Evolutionary conservation across 106 monocot species (phyloP).

Genomic region (Apostasia ramifera): DNA sequence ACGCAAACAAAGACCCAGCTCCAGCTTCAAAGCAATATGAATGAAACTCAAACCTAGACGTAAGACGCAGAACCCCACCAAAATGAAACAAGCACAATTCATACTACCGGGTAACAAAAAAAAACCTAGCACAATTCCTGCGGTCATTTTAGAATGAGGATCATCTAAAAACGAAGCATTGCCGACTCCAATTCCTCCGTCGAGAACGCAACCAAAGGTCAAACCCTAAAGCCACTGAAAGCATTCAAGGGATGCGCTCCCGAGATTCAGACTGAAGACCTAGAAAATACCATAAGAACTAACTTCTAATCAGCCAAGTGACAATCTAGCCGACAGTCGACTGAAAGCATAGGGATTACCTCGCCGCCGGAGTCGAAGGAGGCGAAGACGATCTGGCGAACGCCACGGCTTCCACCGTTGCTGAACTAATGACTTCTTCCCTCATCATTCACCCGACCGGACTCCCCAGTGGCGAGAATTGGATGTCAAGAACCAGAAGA

Average conservation of each 20-base stretch:
- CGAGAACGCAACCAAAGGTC: neutral
- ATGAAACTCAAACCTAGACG: neutral
- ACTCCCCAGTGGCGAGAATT: neutral
- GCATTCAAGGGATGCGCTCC: neutral
- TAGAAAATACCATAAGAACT: too few relatives aligned
- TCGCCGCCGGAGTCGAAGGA: conserved; percentile 39
- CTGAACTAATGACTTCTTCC: conserved; percentile 52
- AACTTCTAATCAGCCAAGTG: too few relatives aligned
- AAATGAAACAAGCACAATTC: neutral
- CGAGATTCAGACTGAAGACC: neutral
- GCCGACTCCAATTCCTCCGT: neutral
- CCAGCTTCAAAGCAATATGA: neutral
- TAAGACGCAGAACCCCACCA: neutral
- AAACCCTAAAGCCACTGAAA: neutral
- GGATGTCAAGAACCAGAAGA: neutral
- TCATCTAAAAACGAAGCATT: neutral
- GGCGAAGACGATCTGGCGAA: conserved; percentile 42
- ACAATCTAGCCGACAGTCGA: too few relatives aligned
- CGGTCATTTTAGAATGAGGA: too few relatives aligned
- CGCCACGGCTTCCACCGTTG: conserved; percentile 27
- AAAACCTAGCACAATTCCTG: neutral
- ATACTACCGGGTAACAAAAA: neutral
- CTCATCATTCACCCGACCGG: conserved; percentile 21
- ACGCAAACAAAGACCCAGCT: too few relatives aligned
- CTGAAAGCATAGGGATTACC: conserved; percentile 6